These are phyloP conservation scores for Citrus glauca DNA, from an alignment of 345 rosid species.

Conservation along the genomic window DNA sequence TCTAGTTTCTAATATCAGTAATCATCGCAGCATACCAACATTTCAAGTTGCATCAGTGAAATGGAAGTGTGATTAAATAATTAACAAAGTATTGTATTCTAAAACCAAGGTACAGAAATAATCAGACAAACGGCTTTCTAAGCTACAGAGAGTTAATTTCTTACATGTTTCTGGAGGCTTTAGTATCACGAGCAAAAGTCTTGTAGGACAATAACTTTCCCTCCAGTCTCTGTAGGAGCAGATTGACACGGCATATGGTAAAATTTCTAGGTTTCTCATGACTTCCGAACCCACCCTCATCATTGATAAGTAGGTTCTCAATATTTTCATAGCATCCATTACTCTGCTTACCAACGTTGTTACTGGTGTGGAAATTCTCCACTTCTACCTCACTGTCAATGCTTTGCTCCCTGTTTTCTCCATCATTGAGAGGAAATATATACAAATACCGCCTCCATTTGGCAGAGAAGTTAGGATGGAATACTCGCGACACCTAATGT, in stretches of 20 bases:
- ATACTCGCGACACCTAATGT: constrained; percentile 67
- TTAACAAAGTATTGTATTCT: background rate
- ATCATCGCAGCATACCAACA: background rate
- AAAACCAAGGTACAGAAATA: background rate
- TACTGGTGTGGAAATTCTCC: constrained; percentile 22
- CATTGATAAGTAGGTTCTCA: constrained; percentile 20
- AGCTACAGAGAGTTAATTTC: constrained; percentile 14
- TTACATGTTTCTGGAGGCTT: constrained; percentile 90
- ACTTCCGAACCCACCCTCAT: constrained; percentile 34
- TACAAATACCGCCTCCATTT: constrained; percentile 94
- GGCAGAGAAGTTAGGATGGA: constrained; percentile 96
- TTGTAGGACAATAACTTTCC: constrained; percentile 79
- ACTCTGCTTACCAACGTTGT: constrained; percentile 20
- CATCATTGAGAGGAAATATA: constrained; percentile 66
- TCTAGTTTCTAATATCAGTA: background rate
- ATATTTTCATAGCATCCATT: constrained; percentile 28
- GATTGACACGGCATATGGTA: constrained; percentile 61
- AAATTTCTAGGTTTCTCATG: constrained; percentile 49
- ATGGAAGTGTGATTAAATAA: background rate
- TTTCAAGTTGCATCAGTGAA: background rate
- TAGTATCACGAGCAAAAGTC: constrained; percentile 92
- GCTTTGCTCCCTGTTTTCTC: constrained; percentile 36
- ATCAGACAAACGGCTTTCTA: background rate
- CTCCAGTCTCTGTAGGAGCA: constrained; percentile 71
- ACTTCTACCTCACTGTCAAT: constrained; percentile 24